A percentile compares a stretch with the other conserved stretches of the same genome.
Conservation (phyloP, 495 filamentous ascomycete species). For the Daldinia childiae region DNA sequence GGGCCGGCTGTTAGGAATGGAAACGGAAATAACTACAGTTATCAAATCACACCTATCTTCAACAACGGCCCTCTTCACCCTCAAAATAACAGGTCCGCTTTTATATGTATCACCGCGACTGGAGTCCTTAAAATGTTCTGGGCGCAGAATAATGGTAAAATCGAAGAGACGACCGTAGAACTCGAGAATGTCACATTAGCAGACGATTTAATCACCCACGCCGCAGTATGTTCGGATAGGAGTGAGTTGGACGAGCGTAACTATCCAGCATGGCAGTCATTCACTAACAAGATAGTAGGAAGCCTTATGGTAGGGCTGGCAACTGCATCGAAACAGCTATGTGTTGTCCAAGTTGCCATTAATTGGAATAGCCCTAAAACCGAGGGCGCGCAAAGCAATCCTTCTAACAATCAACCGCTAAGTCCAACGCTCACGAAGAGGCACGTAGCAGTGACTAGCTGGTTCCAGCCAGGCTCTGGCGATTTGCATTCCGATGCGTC, state of each 20-base stretch:
- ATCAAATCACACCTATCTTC: conserved; percentile 59
- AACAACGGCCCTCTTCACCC: conserved; percentile 75
- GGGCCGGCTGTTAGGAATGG: conserved; percentile 56
- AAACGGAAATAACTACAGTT: conserved; percentile 53
- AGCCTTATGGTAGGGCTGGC: conserved; percentile 70
- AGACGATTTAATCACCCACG: conserved; percentile 80
- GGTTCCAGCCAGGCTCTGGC: conserved; percentile 54
- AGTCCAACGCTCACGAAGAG: conserved; percentile 57
- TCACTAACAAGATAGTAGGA: conserved; percentile 52
- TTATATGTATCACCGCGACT: conserved; percentile 75
- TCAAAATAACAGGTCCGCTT: conserved; percentile 67
- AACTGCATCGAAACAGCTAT: conserved; percentile 72
- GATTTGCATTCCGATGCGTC: conserved; percentile 60
- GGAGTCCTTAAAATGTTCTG: conserved; percentile 75
- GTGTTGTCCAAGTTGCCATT: conserved; percentile 67
- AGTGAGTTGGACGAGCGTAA: conserved; percentile 52
- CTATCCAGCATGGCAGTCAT: neutral
- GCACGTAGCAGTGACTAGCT: conserved; percentile 61
- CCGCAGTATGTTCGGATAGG: conserved; percentile 77
- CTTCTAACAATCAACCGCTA: conserved; percentile 46
- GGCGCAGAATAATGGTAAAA: conserved; percentile 70
- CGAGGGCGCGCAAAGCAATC: conserved; percentile 51
- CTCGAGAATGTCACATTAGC: conserved; percentile 74
- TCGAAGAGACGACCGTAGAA: conserved; percentile 72
- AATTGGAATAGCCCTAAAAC: conserved; percentile 57